Percentiles rank a stretch among this genome's conserved stretches.
These are phyloP conservation scores for Rutstroemia sydowiana DNA, from an alignment of 2,329 filamentous ascomycete species.

Conservation along the genomic window DNA sequence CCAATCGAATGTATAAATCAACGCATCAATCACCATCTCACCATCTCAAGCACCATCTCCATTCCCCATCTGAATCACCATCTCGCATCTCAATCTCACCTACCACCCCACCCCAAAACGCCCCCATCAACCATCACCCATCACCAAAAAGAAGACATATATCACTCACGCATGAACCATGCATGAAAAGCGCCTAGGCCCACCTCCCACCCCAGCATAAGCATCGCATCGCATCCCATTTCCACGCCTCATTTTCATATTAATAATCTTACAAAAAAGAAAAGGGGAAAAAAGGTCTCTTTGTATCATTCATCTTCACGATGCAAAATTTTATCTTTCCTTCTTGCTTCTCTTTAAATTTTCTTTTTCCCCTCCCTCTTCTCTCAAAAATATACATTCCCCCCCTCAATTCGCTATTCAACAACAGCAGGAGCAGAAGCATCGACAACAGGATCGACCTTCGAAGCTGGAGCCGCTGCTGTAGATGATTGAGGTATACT, in stretches of 20 bases:
- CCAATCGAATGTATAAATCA: no score
- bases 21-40: neutral
- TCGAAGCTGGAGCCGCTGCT: no score
- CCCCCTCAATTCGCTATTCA: no score
- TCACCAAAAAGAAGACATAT: neutral
- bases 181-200: neutral
- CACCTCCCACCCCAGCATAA: neutral
- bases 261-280: slow-evolving; percentile 9
- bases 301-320: neutral
- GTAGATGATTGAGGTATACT: slow-evolving; percentile 10
- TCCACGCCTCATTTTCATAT: neutral
- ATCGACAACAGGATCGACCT: no score
- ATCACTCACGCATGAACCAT: neutral
- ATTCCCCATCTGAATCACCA: neutral
- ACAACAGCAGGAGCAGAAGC: no score
- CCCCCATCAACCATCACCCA: neutral
- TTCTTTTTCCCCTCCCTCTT: no score
- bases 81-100: neutral
- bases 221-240: neutral
- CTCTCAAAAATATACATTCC: no score
- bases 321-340: no score
- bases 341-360: no score
- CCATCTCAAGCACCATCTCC: neutral
- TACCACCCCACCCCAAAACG: neutral
- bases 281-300: neutral